phyloP scores from a whole-genome alignment of 225 moss, liverwort and hornwort species.

The Marchantia paleacea region DNA sequence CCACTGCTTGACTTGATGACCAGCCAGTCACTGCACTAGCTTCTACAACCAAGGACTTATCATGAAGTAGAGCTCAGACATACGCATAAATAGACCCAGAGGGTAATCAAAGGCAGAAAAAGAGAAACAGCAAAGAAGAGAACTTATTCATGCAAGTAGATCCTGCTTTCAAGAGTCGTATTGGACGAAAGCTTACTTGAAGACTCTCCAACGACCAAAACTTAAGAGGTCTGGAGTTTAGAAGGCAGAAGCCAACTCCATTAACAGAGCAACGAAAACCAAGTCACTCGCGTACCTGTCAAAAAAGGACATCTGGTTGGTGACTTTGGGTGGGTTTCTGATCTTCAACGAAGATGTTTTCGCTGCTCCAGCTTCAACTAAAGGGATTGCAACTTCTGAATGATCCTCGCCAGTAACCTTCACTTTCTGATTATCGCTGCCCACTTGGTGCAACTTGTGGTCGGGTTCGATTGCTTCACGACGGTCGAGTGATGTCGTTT shows the following conservation, averaged over 20 bases:
- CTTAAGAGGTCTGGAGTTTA: neutral
- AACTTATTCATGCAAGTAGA: neutral
- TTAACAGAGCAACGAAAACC: no score
- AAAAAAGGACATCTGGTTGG: conserved; percentile 26
- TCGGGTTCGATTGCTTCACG: neutral
- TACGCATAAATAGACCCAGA: no score
- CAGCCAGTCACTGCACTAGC: neutral
- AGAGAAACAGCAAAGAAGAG: neutral
- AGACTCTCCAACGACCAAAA: neutral
- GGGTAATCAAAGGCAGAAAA: no score
- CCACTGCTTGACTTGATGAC: neutral
- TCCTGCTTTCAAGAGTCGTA: no score
- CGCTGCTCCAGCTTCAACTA: conserved; percentile 2
- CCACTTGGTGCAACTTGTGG: conserved; percentile 6
- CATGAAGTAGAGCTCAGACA: no score
- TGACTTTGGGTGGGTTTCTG: neutral
- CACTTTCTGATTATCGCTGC: neutral
- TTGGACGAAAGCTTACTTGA: neutral
- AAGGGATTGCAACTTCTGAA: conserved; percentile 17
- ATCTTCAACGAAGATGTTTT: neutral
- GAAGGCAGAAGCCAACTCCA: neutral
- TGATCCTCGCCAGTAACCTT: neutral
- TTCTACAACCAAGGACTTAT: no score
- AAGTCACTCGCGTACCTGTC: conserved; percentile 21
- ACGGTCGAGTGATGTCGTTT: neutral